Conservation (phyloP, 176 grass and related monocot genomes). For the Aegilops umbellulata region DNA sequence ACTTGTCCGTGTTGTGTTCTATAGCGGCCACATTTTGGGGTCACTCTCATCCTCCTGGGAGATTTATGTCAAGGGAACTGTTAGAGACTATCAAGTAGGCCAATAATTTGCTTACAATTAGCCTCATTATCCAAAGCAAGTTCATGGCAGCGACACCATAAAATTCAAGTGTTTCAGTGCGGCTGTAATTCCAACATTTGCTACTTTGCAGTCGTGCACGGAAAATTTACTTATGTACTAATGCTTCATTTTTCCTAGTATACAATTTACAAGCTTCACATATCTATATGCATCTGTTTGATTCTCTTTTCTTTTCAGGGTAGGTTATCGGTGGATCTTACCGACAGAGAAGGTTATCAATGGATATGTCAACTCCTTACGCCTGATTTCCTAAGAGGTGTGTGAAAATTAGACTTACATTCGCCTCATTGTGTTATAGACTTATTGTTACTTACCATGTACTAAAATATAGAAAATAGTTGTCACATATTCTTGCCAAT, state of each 20-base stretch:
- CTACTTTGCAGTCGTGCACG: background rate
- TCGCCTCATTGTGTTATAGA: too few species aligned
- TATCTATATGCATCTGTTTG: background rate
- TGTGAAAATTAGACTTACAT: too few species aligned
- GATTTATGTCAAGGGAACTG: too few species aligned
- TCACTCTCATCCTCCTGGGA: too few species aligned
- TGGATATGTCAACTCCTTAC: conserved; percentile 73
- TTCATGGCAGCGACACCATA: background rate
- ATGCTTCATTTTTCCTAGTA: background rate
- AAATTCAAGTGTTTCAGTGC: background rate
- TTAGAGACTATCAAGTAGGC: background rate
- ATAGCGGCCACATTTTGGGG: too few species aligned
- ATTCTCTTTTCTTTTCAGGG: conserved; percentile 29
- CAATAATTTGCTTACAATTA: background rate
- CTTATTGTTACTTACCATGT: too few species aligned
- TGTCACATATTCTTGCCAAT: too few species aligned
- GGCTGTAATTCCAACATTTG: background rate
- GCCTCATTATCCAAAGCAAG: background rate
- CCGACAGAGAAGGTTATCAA: conserved; percentile 54
- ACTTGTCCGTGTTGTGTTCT: too few species aligned
- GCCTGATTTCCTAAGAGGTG: background rate
- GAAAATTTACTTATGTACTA: background rate
- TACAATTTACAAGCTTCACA: background rate
- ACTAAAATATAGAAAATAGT: too few species aligned
- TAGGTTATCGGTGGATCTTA: conserved; percentile 65